Percentiles rank a stretch among this genome's conserved stretches.
Evolutionary conservation across 176 grass and related monocot species (phyloP).

Genomic region (Puccinellia tenuiflora): DNA sequence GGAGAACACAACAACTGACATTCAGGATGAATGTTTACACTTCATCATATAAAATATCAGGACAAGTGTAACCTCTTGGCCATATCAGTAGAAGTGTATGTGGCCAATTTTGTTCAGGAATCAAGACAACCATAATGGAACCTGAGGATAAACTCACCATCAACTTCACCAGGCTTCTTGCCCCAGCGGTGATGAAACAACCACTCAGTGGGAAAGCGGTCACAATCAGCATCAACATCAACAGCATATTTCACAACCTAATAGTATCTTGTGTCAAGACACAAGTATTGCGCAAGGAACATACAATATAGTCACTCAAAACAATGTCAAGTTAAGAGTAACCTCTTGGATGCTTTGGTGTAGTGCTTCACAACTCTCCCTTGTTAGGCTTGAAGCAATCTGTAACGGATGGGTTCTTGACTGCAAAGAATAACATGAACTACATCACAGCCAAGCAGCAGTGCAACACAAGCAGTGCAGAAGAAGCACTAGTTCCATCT

Average conservation of each 20-base stretch:
- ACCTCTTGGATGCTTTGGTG: constrained; percentile 75
- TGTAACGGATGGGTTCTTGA: constrained; percentile 81
- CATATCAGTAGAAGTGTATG: no score
- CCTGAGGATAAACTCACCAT: constrained; percentile 41
- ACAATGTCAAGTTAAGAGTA: not conserved
- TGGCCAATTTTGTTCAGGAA: not conserved
- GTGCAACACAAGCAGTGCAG: not conserved
- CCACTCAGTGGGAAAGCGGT: constrained; percentile 69
- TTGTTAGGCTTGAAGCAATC: constrained; percentile 66
- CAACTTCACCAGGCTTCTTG: constrained; percentile 70
- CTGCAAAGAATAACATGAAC: constrained; percentile 32
- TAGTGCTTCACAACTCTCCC: constrained; percentile 62
- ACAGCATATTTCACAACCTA: constrained; percentile 86
- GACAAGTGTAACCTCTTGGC: no score
- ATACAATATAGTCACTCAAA: not conserved
- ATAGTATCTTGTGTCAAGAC: constrained; percentile 20
- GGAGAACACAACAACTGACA: not conserved
- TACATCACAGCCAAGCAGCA: not conserved
- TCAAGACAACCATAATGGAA: not conserved
- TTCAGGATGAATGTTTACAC: not conserved
- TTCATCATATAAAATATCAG: not conserved
- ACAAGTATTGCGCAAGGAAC: not conserved
- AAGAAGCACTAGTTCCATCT: not conserved
- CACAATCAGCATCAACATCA: constrained; percentile 70
- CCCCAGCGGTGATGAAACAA: constrained; percentile 94